These are phyloP conservation scores for Rhynchosporium agropyri DNA, from an alignment of 2,329 filamentous ascomycete genomes.

Conservation along the genomic window DNA sequence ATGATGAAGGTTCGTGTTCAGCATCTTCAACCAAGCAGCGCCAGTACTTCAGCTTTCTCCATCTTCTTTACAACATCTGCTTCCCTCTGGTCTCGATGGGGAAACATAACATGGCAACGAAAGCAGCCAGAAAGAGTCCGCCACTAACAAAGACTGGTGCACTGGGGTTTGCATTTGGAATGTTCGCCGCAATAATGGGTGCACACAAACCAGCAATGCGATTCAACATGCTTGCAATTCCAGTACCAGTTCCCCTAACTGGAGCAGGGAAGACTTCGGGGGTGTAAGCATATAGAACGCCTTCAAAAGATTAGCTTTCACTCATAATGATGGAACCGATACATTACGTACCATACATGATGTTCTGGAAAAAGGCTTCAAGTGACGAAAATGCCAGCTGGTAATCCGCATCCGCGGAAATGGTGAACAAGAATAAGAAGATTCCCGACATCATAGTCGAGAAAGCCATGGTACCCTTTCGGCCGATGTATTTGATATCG, in stretches of 20 bases:
- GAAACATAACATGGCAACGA: conserved; percentile 61
- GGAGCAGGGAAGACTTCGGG: conserved; percentile 77
- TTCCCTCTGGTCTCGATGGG: conserved; percentile 65
- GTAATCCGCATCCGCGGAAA: conserved; percentile 56
- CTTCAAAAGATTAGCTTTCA: conserved; percentile 39
- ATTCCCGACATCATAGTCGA: conserved; percentile 69
- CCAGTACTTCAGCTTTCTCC: background rate
- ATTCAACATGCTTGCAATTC: conserved; percentile 73
- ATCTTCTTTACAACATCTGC: conserved; percentile 52
- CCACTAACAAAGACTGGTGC: conserved; percentile 61
- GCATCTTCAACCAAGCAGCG: background rate
- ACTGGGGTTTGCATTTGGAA: conserved; percentile 49
- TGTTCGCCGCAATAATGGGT: conserved; percentile 65
- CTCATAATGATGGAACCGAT: background rate
- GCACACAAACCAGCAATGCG: conserved; percentile 68
- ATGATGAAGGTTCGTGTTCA: background rate
- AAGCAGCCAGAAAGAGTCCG: conserved; percentile 59
- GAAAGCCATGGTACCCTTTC: conserved; percentile 70
- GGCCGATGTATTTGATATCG: conserved; percentile 66
- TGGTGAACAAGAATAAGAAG: conserved; percentile 68
- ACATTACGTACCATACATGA: conserved; percentile 59
- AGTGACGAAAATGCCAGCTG: conserved; percentile 69
- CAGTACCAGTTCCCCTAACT: conserved; percentile 70
- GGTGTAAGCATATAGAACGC: conserved; percentile 75
- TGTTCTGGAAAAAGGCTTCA: conserved; percentile 73